Evolutionary conservation across 345 rosid genomes (phyloP).

Genomic region (Odontarrhena argentea): DNA sequence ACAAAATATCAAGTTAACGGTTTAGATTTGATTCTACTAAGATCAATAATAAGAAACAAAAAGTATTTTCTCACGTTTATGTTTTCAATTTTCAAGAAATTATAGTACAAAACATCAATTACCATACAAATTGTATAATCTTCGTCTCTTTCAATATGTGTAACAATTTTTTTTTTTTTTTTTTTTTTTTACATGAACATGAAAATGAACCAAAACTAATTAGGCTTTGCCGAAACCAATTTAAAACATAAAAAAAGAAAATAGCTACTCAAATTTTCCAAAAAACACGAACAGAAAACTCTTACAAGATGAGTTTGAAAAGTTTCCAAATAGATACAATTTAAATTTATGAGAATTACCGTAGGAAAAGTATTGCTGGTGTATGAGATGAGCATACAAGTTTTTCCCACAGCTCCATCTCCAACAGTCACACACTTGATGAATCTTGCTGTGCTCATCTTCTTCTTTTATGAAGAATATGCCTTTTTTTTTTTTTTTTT

Average conservation of each 20-base stretch:
- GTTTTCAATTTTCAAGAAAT: background rate
- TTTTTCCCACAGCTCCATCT: slow-evolving; percentile 85
- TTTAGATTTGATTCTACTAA: background rate
- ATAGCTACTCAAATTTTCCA: too few species aligned
- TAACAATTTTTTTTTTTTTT: too few species aligned
- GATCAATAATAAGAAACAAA: too few species aligned
- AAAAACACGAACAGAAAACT: background rate
- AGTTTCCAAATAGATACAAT: background rate
- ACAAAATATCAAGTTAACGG: background rate
- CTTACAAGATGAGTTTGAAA: background rate
- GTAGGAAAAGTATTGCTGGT: slow-evolving; percentile 81
- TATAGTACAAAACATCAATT: background rate
- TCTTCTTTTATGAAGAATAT: slow-evolving; percentile 1
- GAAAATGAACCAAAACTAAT: background rate
- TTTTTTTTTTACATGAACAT: background rate
- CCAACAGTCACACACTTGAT: slow-evolving; percentile 86
- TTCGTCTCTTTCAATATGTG: background rate
- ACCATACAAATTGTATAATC: background rate
- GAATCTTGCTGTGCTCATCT: slow-evolving; percentile 73
- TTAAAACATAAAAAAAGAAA: slow-evolving; percentile 17
- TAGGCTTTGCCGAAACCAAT: background rate
- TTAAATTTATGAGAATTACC: background rate
- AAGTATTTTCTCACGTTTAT: background rate
- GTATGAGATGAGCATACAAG: slow-evolving; percentile 84
- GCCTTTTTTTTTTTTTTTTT: slow-evolving; percentile 3